Conservation (phyloP, 345 rosid genomes). For the Cardiospermum halicacabum region DNA sequence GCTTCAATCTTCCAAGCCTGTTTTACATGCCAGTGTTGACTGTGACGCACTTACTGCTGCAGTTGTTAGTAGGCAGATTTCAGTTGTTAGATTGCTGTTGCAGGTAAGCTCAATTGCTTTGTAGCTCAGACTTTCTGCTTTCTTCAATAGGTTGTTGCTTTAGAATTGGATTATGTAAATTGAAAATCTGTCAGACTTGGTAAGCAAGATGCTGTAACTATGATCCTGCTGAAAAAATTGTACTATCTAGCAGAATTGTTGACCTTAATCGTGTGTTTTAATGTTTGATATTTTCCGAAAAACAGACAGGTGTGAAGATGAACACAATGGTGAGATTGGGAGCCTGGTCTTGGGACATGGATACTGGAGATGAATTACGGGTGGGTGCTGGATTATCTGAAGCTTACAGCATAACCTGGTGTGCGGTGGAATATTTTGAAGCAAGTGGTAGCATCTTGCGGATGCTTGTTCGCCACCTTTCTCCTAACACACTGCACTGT, state of each 20-base stretch:
- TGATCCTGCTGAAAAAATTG: not conserved
- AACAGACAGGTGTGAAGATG: slow-evolving; percentile 42
- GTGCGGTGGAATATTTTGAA: slow-evolving; percentile 67
- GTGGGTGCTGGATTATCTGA: slow-evolving; percentile 69
- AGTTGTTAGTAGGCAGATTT: slow-evolving; percentile 49
- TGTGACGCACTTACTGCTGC: slow-evolving; percentile 52
- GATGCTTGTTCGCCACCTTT: slow-evolving; percentile 37
- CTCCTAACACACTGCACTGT: slow-evolving; percentile 25
- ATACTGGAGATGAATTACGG: slow-evolving; percentile 56
- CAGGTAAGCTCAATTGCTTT: slow-evolving; percentile 47
- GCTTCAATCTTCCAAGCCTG: slow-evolving; percentile 52
- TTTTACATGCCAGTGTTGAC: slow-evolving; percentile 53
- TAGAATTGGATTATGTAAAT: too few relatives aligned
- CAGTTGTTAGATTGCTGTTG: slow-evolving; percentile 40
- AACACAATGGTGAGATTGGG: slow-evolving; percentile 48
- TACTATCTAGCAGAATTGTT: not conserved
- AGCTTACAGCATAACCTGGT: slow-evolving; percentile 48
- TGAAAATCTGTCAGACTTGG: not conserved
- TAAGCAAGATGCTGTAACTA: not conserved
- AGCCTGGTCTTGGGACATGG: slow-evolving; percentile 68
- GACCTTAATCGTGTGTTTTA: not conserved
- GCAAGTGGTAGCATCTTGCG: slow-evolving; percentile 42
- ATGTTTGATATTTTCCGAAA: not conserved
- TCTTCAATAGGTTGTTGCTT: not conserved
- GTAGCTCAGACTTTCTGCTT: too few relatives aligned